Base-by-base conservation (phyloP, 345 rosid genomes). In the Bretschneidera sinensis region DNA sequence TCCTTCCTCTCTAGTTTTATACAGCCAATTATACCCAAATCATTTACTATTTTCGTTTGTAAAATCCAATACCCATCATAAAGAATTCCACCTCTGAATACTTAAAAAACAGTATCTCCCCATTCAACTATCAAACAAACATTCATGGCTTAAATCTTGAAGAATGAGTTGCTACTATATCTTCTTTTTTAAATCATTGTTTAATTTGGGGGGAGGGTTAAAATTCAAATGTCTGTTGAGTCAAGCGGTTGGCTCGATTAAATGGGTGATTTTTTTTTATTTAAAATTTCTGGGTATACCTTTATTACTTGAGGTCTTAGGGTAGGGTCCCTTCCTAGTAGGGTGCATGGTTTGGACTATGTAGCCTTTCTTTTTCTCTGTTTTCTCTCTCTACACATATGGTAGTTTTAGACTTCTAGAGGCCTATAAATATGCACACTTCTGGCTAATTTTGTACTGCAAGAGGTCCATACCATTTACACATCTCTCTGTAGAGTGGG, bases 101-200 rank as follows among this genome's bases (percentile, higher is more conserved):
- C 22, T 49, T 49, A n/a, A n/a, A 61, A 58, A 34, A 66, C 33
- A 61, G 73, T 63, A 71, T 63, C 76, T 64, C 55, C 54, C 63
- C 72, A 59, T 55, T 71, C 63, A 47, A 71, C 77, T 68, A 76
- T 60, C 69, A 67, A 65, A 80, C 74, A 67, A 67, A 72, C 78
- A 75, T 79, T 78, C 76, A 76, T 71, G 79, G 65, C 61, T 51
- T 58, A 76, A 75, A 69, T 65, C 76, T 76, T 77, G 81, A 73
- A 72, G 79, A 75, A 66, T 68, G 73, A 71, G 74, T 70, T 71
- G n/a, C n/a, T n/a, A n/a, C n/a, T n/a, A 8, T 28, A 2, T 65
- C 17, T 47, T 43, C 48, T 25, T 19, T 35, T 34, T 39, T 25
- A 13, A 20, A 39, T 34, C 52, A 31, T 59, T 21, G 24, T 51